Evolutionary conservation across 2,329 filamentous ascomycete genomes (phyloP), one percentile per base, ranked within the genome.

Genomic region (Cylindrodendrum hubeiense): DNA sequence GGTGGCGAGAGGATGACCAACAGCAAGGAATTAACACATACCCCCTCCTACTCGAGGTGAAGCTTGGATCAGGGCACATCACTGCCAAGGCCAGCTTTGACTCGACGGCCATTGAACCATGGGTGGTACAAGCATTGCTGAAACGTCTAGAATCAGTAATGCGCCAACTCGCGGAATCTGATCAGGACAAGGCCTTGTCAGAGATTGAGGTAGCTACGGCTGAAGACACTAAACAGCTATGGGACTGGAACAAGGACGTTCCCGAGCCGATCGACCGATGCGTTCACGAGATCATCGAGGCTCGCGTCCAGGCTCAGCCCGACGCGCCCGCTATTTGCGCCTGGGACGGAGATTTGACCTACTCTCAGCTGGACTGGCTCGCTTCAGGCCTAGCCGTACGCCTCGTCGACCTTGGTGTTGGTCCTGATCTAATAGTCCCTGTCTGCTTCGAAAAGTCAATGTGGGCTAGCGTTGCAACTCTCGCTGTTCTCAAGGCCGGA

Each of bases 351-450:
- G 28, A 74, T 37, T 76, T 83, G 58, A 81, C 81, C 5, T 84
- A 83, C 60, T 58, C 71, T 34, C 76, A 84, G 33, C 72, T 84
- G 2, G 78, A 83, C 39, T 62, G 66, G 1, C 71, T 78, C 17
- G 82, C 83, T 1, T 78, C 77, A 28, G 66, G 72, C 1, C 74
- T 84, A 8, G 82, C 82, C 67, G 69, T 8, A n/a, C 72, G 78
- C 43, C 74, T 85, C 1, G 49, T 75, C 12, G 67, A 71, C 4
- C 64, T 73, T 24, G 76, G 74, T 15, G 66, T 80, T 15, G 52
- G 60, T 1, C 65, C 68, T 2, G 76, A 75, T 26, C 54, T 41
- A 2, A 7, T 61, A 2, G 62, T 72, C 5, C 67, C 64, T 3
- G 47, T 71, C 3, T 67, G 61, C 30, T 71, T 71, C 37, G 70